Evolutionary conservation across 805 yeast genomes (phyloP), one percentile per base, ranked within the genome.

Genomic region (Candida silvatica): DNA sequence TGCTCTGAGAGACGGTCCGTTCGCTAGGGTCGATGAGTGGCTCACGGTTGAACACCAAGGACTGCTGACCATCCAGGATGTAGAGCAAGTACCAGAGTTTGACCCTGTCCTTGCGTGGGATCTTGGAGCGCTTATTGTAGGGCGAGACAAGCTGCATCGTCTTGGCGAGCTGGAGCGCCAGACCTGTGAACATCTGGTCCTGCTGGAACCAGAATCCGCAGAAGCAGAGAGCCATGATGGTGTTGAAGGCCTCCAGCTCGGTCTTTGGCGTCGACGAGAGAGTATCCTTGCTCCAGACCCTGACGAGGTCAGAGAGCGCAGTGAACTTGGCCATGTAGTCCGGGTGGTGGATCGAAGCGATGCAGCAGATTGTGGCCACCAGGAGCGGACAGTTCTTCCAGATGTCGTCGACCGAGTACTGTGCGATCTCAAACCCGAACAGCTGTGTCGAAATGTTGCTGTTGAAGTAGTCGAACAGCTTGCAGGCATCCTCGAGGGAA

Each of bases 121-220:
- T 42, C 11, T 36, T 31, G 1, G 48, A 43, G 17, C 42, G 46
- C 16, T 38, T 34, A 7, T n/a, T 33, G 25, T 31, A 32, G 14
- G 46, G 47, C 32, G 46, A 32, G 47, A 66, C 69, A 22, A 74
- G 46, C 4, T 71, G 68, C 41, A 71, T 59, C 34, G 67, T 74
- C 37, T 69, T 69, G 1, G 84, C 83, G 19, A 78, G 52, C 46
- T 79, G 83, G n/a, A 78, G 48, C 0, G 85, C 85, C 31, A 78
- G 48, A 0, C 83, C 80, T 1, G 81, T 74, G 45, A 77, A 75
- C 70, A 75, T 66, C 46, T 74, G 81, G 14, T 73, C 67, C 41
- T 77, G 69, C 16, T 78, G 69, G 31, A 78, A 64, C 85, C 85
- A 79, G 46, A 78, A 74, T 31, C 82, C 78, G 42, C 81, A 77